Conservation (phyloP, 768 basidiomycete genomes). For the Naematelia aurantialba region DNA sequence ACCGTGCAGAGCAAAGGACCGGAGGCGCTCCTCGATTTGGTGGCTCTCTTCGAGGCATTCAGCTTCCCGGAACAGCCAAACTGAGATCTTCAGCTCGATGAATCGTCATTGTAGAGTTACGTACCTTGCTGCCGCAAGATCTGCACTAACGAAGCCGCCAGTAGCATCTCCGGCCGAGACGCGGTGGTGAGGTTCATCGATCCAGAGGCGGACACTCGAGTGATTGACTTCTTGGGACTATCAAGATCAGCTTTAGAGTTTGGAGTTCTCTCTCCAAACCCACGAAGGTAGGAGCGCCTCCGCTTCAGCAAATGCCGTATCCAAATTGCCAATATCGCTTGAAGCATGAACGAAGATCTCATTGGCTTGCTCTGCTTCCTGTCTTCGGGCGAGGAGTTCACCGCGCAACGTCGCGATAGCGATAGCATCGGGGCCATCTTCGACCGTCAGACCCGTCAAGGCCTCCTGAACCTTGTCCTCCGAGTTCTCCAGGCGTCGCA, state of each 20-base stretch:
- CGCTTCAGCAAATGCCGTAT: conserved; percentile 50
- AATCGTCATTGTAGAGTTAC: not conserved
- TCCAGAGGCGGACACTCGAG: conserved; percentile 4
- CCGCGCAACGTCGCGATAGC: conserved; percentile 35
- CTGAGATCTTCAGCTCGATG: not conserved
- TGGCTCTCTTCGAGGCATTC: conserved; percentile 45
- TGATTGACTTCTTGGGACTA: conserved; percentile 16
- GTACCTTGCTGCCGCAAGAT: conserved; percentile 44
- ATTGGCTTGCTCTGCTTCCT: conserved; percentile 57
- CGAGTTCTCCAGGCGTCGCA: conserved; percentile 44
- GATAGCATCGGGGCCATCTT: conserved; percentile 29
- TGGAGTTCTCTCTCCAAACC: conserved; percentile 4
- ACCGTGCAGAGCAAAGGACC: too few relatives aligned
- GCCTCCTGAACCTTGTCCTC: conserved; percentile 51
- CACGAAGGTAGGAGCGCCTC: conserved; percentile 39
- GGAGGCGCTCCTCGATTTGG: conserved; percentile 50
- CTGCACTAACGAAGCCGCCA: conserved; percentile 30
- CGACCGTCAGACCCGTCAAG: conserved; percentile 11
- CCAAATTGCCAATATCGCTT: conserved; percentile 52
- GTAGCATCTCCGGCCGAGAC: conserved; percentile 23
- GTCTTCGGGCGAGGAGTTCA: conserved; percentile 26
- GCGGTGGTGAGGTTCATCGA: conserved; percentile 6
- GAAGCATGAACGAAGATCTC: conserved; percentile 53
- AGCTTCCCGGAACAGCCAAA: conserved; percentile 30
- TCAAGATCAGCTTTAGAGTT: conserved; percentile 29